Evolutionary conservation across 495 filamentous ascomycete species (phyloP), one percentile per base, ranked within the genome.

Genomic region (Podospora fimiseda): DNA sequence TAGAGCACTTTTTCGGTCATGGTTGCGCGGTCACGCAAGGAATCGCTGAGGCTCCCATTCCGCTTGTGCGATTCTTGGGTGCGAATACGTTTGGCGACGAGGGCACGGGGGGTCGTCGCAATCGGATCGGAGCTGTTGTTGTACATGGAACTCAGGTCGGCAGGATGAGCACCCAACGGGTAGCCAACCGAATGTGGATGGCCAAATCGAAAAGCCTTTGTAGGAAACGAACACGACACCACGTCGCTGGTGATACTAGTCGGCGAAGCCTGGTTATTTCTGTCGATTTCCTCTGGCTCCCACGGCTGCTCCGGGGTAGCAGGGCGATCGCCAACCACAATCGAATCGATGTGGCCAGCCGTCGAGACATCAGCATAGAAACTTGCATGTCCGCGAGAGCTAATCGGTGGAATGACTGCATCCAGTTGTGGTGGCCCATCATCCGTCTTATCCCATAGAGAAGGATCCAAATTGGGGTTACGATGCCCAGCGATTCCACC

Each of bases 191-290:
- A 52, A 64, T 64, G 53, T 56, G 79, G 38, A 58, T 72, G 56
- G 57, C 72, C 59, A 15, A 70, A 57, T 59, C 77, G 81, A 15
- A 76, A 63, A 1, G 68, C 76, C 65, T 79, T 86, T 2, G 80
- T 81, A 33, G 89, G 90, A 53, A 94, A 80, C 40, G 90, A 92
- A 65, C 90, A 95, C 2, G 90, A 95, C 0, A 88, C 71, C 23
- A 85, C 86, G 59, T 88, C 76, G 41, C 78, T 81, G 13, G 70
- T 64, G 27, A 76, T 70, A 59, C 78, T 81, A 15, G 61, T 75
- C 22, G 78, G 77, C 7, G 78, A 80, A 36, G 70, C 59, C 18
- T 69, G 69, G 27, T 23, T 27, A 43, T 64, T 63, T 51, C 70
- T 61, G 3, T 63, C 60, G 16, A 55, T n/a, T n/a, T 38, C 48